Conservation (phyloP, 2,329 filamentous ascomycete genomes). For the Pseudogymnoascus sp. region DNA sequence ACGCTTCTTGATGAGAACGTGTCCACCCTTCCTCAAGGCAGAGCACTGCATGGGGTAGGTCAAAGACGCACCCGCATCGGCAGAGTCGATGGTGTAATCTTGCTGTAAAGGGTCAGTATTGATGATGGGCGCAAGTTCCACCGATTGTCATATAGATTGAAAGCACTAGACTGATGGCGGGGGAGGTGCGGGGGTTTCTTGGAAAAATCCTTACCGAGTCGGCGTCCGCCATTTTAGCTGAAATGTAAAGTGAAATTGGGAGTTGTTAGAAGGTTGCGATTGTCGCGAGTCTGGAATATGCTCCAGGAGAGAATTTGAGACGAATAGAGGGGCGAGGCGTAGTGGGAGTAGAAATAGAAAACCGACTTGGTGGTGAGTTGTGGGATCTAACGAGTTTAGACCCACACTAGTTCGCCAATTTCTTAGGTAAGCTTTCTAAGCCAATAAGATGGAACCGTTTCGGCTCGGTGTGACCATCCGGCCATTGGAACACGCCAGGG, state of each 20-base stretch:
- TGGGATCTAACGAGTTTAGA: slow-evolving; percentile 11
- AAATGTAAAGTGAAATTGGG: slow-evolving; percentile 21
- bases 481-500: neutral
- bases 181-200: slow-evolving; percentile 24
- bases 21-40: slow-evolving; percentile 97
- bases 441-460: slow-evolving; percentile 1
- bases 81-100: slow-evolving; percentile 72
- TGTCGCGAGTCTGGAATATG: slow-evolving; percentile 4
- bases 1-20: slow-evolving; percentile 96
- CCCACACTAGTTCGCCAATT: slow-evolving; percentile 4
- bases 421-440: neutral
- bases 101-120: slow-evolving; percentile 21
- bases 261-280: slow-evolving; percentile 13
- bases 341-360: slow-evolving; percentile 20
- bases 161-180: slow-evolving; percentile 25
- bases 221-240: slow-evolving; percentile 53
- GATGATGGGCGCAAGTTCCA: neutral
- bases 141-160: neutral
- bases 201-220: slow-evolving; percentile 49
- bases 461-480: slow-evolving; percentile 2
- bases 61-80: slow-evolving; percentile 88
- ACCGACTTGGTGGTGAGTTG: slow-evolving; percentile 19
- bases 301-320: slow-evolving; percentile 19
- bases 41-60: slow-evolving; percentile 99
- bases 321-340: slow-evolving; percentile 18